A percentile compares a stretch with the other conserved stretches of the same genome.
Evolutionary conservation across 2,329 filamentous ascomycete genomes (phyloP).

Genomic region (Calonectria montana): DNA sequence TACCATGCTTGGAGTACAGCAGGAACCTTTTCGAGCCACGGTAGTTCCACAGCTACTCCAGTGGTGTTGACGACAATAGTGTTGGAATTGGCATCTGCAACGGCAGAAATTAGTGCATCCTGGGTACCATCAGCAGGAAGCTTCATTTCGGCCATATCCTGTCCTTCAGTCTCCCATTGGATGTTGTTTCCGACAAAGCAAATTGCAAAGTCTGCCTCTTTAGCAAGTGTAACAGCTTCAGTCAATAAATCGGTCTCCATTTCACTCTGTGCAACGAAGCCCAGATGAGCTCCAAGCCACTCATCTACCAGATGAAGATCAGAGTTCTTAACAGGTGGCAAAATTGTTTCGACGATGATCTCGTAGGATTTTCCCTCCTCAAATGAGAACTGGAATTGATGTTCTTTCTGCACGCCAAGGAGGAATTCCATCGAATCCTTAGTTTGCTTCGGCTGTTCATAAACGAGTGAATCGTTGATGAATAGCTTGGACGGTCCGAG

Average conservation of each 20-base stretch:
- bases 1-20: constrained; percentile 75
- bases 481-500: constrained; percentile 8
- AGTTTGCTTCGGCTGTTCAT: neutral
- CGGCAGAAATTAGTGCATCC: constrained; percentile 66
- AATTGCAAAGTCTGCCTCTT: constrained; percentile 65
- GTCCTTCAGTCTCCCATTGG: constrained; percentile 59
- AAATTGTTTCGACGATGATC: neutral
- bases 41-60: constrained; percentile 68
- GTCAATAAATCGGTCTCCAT: constrained; percentile 44
- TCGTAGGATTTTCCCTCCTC: neutral
- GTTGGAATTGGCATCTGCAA: constrained; percentile 66
- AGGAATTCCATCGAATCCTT: constrained; percentile 17
- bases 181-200: constrained; percentile 66
- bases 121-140: constrained; percentile 69
- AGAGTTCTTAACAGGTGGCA: neutral
- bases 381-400: neutral
- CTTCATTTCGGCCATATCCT: constrained; percentile 76
- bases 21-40: constrained; percentile 63
- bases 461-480: neutral
- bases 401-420: neutral
- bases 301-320: constrained; percentile 2
- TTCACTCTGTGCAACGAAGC: constrained; percentile 36
- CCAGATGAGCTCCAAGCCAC: constrained; percentile 27
- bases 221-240: constrained; percentile 66
- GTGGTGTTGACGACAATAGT: constrained; percentile 71